A percentile compares a stretch with the other conserved stretches of the same genome.
These are phyloP conservation scores for Plasmodium cynomolgi DNA, from an alignment of 169 alveolate genomes.

Conservation along the genomic window DNA sequence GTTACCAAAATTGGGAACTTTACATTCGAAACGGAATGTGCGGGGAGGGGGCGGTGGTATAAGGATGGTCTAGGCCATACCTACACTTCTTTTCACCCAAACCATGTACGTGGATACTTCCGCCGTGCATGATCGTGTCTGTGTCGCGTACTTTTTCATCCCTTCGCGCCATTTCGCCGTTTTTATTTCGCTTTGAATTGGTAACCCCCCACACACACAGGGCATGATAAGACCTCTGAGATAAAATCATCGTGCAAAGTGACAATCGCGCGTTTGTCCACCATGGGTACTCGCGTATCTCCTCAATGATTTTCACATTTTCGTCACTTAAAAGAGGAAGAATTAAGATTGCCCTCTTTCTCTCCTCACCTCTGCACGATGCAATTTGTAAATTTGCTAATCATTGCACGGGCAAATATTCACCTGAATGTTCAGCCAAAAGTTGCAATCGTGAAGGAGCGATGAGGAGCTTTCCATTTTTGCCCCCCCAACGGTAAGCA, in stretches of 20 bases:
- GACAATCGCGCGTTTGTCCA: neutral
- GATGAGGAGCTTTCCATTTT: neutral
- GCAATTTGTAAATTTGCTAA: neutral
- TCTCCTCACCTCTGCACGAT: neutral
- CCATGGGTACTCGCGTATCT: neutral
- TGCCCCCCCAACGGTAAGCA: neutral
- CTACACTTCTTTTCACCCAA: neutral
- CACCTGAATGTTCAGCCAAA: neutral
- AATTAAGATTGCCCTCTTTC: neutral
- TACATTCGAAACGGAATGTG: neutral
- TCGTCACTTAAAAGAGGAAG: neutral
- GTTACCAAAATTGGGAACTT: neutral
- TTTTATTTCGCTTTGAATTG: neutral
- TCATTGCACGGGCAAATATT: neutral
- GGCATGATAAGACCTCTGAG: neutral
- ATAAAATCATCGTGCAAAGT: neutral
- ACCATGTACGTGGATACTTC: neutral
- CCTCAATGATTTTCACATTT: neutral
- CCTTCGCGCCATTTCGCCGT: neutral
- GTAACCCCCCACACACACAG: neutral
- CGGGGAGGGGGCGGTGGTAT: neutral
- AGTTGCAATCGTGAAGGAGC: neutral
- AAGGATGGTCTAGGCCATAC: neutral
- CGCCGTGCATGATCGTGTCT: neutral
- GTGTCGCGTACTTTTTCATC: neutral